Evolutionary conservation across 2,329 filamentous ascomycete species (phyloP), one percentile per base, ranked within the genome.

Genomic region (Penicillium sp.): DNA sequence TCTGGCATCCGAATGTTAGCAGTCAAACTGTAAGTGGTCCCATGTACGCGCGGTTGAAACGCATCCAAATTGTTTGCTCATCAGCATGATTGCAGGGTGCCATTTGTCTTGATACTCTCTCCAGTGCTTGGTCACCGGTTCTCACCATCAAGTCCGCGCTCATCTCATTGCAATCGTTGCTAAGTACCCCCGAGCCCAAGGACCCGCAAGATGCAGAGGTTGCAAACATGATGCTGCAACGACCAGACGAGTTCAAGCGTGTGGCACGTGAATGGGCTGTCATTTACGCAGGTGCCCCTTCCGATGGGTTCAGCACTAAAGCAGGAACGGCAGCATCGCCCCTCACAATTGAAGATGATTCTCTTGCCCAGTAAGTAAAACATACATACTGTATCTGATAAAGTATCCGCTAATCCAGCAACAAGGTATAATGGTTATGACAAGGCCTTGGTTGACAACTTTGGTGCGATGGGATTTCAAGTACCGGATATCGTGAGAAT

Each of bases 1-100:
- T 98, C 69, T 99, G 93, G 93, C 95, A 99, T 76, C 95, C 95
- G 37, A 99, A 99, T 74, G 87, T 99, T 79, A 96, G 91, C 83
- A 94, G 90, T 72, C 90, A 95, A 75, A 97, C 93, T 43, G 93
- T 96, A 80, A 73, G 88, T 82, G 19, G 8, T 22, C 35, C 10
- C 2, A 16, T 13, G 42, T 6, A 4, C 2, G n/a, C 7, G 16
- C 37, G 16, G 6, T 14, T 11, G 3, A 4, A 6, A 14, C 4
- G 11, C 2, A 22, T 13, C 4, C 8, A 6, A 16, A 48, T 22
- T 8, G 26, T n/a, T n/a, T n/a, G 19, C 28, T 58, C 5, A 16
- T n/a, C 11, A 16, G 11, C 6, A n/a, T 6, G 14, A n/a, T 49
- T 55, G 4, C 64, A 98, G 92, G 95, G 95, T 58, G 94, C 93